Evolutionary conservation across 805 yeast genomes (phyloP), one percentile per base, ranked within the genome.

Genomic region (Dipodascopsis uninucleata): DNA sequence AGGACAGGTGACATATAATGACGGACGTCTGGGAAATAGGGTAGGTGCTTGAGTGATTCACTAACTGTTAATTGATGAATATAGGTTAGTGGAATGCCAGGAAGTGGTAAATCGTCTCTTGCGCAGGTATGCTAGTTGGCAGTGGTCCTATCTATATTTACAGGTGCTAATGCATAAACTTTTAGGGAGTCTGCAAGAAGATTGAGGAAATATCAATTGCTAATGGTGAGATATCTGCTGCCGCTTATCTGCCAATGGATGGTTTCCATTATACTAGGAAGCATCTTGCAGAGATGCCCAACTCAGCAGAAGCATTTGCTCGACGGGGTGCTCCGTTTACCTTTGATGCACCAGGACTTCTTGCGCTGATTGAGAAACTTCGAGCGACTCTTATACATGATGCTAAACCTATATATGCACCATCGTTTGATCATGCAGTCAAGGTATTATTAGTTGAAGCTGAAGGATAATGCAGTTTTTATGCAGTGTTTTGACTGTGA

Each of bases 301-400:
- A 86, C 53, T 72, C 85, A 0, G 68, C 61, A 8, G 68, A 65
- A 26, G 90, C 95, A 0, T 65, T 78, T 24, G 61, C 65, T 22
- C 70, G 85, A 49, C 72, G 97, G 38, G 97, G 97, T 0, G 82
- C 96, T 0, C 94, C 96, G 1, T 77, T 72, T 55, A 88, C 97
- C 0, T 90, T 89, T 66, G 89, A 89, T 59, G 76, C 83, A 4
- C 59, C 64, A 9, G 71, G 68, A 35, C 68, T 75, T 12, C 71
- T 67, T 1, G 59, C 49, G 3, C 57, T 72, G 14, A 65, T 62
- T 16, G 54, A 52, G 38, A 48, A 61, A 7, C 54, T 76, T 22
- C 54, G 57, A 20, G 40, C 43, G 7, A 61, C 69, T 0, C 55
- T 62, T 17, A 36, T 53, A 14, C 36, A 43, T 24, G 47, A 45